Base-by-base conservation (phyloP, 306 rosid species). In the Datisca glomerata region DNA sequence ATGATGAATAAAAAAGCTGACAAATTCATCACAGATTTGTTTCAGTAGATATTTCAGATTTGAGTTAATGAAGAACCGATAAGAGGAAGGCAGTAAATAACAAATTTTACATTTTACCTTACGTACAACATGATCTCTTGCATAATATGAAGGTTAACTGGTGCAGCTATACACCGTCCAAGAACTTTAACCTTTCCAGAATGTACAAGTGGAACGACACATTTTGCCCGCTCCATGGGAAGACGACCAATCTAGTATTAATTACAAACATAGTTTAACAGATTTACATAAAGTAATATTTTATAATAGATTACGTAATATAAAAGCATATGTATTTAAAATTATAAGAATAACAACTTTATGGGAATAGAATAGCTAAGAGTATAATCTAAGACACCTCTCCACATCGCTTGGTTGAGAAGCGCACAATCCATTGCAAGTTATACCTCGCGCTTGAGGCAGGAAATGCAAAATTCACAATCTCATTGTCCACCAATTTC, bases 181-280 rank as follows among this genome's bases (percentile, higher is more conserved):
- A 36, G 39, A 59, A 70, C 65, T 66, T 40, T 72, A 43, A 86
- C 80, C 56, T 57, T 81, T 18, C 65, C 58, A 8, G 91, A 72
- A 16, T 32, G 45, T 33, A 78, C 56, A 47, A 81, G 86, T 1
- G 91, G 93, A 57, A 63, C 52, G 7, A 86, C 61, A 58, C 51
- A 41, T 37, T 75, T 78, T 8, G 78, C 91, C 96, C 93, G 81
- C 46, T 81, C 93, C 93, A 81, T 86, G 24, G 78, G 85, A 58
- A 86, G 64, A 52, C 94, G 62, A 52, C 96, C 96, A 60, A 86
- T 80, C 96, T 86, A 38, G n/a, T 49, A 4, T 21, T 47, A 55
- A 41, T 12, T 41, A 28, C 4, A 19, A 5, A 24, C 12, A 27
- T 5, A 41, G 41, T 24, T 23, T 11, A 1, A 19, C 41, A 54